Percentiles rank a stretch among this genome's conserved stretches.
phyloP scores from a whole-genome alignment of 1,284 basidiomycete genomes.

The Lignosus rhinocerotis region DNA sequence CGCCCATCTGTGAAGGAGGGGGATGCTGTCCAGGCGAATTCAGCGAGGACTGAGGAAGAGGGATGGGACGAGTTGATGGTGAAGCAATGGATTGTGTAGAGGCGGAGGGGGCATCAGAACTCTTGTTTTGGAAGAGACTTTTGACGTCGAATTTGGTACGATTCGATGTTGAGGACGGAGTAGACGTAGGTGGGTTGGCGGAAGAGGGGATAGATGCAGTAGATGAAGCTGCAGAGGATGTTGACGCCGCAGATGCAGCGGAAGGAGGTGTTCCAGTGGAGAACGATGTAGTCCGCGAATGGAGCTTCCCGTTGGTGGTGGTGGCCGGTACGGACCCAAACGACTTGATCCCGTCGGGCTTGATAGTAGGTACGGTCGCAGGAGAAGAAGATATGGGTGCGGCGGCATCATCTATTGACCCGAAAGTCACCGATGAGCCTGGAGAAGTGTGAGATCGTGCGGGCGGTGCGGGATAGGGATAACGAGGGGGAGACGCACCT shows the following conservation, averaged over 20 bases:
- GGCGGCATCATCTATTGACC: constrained; percentile 76
- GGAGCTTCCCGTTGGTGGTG: constrained; percentile 55
- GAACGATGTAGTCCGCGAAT: constrained; percentile 31
- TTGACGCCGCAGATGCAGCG: constrained; percentile 25
- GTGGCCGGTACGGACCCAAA: constrained; percentile 75
- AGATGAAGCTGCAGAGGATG: constrained; percentile 32
- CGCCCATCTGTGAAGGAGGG: constrained; percentile 45
- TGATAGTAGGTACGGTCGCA: constrained; percentile 60
- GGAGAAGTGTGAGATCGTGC: constrained; percentile 15
- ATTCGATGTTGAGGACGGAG: constrained; percentile 32
- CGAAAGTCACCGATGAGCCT: constrained; percentile 77
- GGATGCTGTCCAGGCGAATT: constrained; percentile 38
- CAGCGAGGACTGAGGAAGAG: constrained; percentile 42
- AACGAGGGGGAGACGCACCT: constrained; percentile 42
- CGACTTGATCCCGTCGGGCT: constrained; percentile 73
- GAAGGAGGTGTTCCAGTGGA: constrained; percentile 36
- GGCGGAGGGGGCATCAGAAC: constrained; percentile 38
- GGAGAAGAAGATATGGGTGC: constrained; percentile 72
- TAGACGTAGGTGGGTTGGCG: constrained; percentile 35
- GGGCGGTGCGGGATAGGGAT: background rate
- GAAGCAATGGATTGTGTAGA: constrained; percentile 42
- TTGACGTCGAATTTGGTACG: constrained; percentile 57
- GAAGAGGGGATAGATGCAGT: constrained; percentile 34
- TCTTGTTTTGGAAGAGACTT: constrained; percentile 67
- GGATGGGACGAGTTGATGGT: constrained; percentile 44